A percentile compares a stretch with the other conserved stretches of the same genome.
phyloP scores from a whole-genome alignment of 1,139 yeast genomes.

The Geotrichum restrictum region DNA sequence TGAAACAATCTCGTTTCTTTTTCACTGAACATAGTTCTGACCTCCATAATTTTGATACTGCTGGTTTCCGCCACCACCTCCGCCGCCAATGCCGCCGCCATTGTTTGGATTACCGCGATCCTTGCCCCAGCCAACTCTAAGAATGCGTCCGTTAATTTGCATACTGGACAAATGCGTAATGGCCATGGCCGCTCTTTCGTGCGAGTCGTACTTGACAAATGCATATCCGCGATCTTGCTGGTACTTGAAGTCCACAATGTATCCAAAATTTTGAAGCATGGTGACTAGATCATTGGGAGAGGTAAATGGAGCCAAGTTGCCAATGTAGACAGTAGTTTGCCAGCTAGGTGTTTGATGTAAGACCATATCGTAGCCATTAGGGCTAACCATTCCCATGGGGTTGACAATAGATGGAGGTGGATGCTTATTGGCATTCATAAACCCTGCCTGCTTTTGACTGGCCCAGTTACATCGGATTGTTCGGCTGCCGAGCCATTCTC shows the following conservation, averaged over 20 bases:
- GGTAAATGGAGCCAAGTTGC: constrained; percentile 75
- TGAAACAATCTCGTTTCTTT: background rate
- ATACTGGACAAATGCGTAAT: constrained; percentile 78
- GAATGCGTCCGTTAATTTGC: constrained; percentile 68
- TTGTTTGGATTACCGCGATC: constrained; percentile 29
- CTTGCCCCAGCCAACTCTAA: constrained; percentile 88
- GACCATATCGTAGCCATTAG: constrained; percentile 26
- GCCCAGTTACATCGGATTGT: constrained; percentile 88
- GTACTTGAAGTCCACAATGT: constrained; percentile 72
- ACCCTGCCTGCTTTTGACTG: constrained; percentile 49
- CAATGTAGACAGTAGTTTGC: constrained; percentile 87
- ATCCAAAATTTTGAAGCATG: constrained; percentile 75
- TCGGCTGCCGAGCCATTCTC: constrained; percentile 67
- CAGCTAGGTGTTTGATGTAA: constrained; percentile 48
- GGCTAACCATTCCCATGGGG: constrained; percentile 18
- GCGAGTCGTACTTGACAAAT: constrained; percentile 79
- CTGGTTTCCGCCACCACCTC: constrained; percentile 2
- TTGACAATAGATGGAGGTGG: constrained; percentile 24
- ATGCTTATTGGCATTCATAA: constrained; percentile 7
- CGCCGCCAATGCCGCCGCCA: background rate
- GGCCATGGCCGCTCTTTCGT: constrained; percentile 85
- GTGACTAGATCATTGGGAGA: constrained; percentile 71
- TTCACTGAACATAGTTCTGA: background rate
- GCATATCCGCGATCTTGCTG: constrained; percentile 82
- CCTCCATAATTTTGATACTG: constrained; percentile 2